These are phyloP conservation scores for Alternaria arborescens DNA, from an alignment of 2,329 filamentous ascomycete species.

Conservation along the genomic window DNA sequence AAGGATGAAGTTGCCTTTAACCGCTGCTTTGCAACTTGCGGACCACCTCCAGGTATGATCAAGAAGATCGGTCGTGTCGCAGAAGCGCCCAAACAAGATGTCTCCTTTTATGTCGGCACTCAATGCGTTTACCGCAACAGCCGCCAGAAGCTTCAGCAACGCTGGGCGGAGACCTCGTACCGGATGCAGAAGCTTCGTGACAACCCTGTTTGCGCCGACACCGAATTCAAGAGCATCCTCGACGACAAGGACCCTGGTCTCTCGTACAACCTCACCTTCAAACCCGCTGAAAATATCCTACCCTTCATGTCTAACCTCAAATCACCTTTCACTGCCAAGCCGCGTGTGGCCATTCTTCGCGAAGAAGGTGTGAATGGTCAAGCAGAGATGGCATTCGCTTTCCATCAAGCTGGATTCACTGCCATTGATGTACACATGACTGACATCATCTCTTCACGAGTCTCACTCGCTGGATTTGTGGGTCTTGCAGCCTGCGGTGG, in stretches of 20 bases:
- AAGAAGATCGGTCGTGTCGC: slow-evolving; percentile 83
- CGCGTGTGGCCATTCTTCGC: slow-evolving; percentile 87
- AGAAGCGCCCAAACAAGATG: slow-evolving; percentile 73
- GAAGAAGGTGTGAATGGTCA: slow-evolving; percentile 97
- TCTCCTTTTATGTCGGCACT: slow-evolving; percentile 77
- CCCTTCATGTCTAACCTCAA: slow-evolving; percentile 72
- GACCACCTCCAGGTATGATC: slow-evolving; percentile 81
- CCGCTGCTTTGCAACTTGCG: slow-evolving; percentile 88
- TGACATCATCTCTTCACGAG: slow-evolving; percentile 79
- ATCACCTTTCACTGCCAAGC: slow-evolving; percentile 68
- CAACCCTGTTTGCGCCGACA: slow-evolving; percentile 85
- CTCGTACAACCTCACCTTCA: slow-evolving; percentile 81
- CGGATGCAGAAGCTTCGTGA: slow-evolving; percentile 91
- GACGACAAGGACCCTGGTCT: slow-evolving; percentile 84
- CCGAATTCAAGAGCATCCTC: slow-evolving; percentile 77
- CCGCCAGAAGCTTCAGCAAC: slow-evolving; percentile 79
- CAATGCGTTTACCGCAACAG: slow-evolving; percentile 73
- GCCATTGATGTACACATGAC: slow-evolving; percentile 97
- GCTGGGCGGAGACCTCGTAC: slow-evolving; percentile 88
- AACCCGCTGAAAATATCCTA: slow-evolving; percentile 78
- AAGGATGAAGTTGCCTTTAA: slow-evolving; percentile 85
- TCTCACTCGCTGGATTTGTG: slow-evolving; percentile 81
- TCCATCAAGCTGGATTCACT: slow-evolving; percentile 88
- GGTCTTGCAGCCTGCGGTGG: slow-evolving; percentile 95
- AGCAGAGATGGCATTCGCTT: slow-evolving; percentile 98